Evolutionary conservation across 768 basidiomycete genomes (phyloP), one percentile per base, ranked within the genome.

Genomic region (Podaxis sp.): DNA sequence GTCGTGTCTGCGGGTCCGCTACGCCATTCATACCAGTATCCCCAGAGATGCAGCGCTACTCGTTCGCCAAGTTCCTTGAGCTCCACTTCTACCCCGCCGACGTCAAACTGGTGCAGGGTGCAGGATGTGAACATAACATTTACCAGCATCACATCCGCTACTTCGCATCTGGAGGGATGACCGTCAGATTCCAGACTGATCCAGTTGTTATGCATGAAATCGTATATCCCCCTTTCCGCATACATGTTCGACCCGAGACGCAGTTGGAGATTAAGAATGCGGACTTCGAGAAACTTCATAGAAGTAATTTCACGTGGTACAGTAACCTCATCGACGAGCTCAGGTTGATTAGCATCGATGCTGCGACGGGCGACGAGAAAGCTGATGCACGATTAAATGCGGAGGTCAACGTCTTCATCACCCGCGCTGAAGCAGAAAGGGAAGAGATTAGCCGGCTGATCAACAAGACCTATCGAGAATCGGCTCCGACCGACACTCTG

Each of bases 21-120:
- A 95, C 92, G 2, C 91, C 93, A 2, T 91, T 95, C 73, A 90
- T 95, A 65, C 89, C 88, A 4, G 86, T 93, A 40, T 93, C 93
- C 1, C 89, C 92, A 66, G 94, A 96, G 71, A 94, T 95, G 81
- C 90, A 93, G 68, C 79, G 89, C 59, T 94, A 96, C 70, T 98
- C 95, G 4, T 96, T 98, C 70, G 93, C 90, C 37, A 95, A 97
- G 67, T 98, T 96, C 72, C 82, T 99, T 28, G 96, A 99, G 70
- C 84, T 96, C 27, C 91, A 94, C 69, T 98, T 98, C 73, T 97
- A 98, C 73, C 95, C 94, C 32, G 85, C 93, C 36, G 86, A 92
- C 63, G 87, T 95, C 67, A 82, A 86, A 67, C 78, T 93, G 51
- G 86, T 93, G n/a, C 89, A 87, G 66, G 93, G 91, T 7, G 92